These are phyloP conservation scores for Xylaria arbuscula DNA, from an alignment of 2,329 filamentous ascomycete species.

Conservation along the genomic window DNA sequence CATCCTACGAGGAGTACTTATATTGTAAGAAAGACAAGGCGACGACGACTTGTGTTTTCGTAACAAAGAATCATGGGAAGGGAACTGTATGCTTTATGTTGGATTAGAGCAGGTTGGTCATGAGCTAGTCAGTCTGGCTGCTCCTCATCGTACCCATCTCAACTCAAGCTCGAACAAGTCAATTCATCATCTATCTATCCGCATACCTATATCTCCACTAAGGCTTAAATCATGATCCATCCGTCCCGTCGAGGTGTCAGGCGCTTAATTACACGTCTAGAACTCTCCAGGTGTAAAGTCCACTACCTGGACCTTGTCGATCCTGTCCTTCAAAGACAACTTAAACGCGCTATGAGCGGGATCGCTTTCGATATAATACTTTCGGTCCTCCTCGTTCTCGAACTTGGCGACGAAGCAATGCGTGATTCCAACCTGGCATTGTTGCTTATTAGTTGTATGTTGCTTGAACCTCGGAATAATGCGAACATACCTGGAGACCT, in stretches of 20 bases:
- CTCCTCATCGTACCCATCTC: neutral
- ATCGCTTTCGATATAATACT: slow-evolving; percentile 74
- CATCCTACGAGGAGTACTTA: slow-evolving; percentile 3
- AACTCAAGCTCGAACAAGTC: neutral
- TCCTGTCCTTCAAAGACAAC: slow-evolving; percentile 57
- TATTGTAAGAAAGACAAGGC: neutral
- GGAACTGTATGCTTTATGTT: neutral
- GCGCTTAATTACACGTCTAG: slow-evolving; percentile 17
- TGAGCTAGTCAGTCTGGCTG: neutral
- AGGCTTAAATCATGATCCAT: neutral
- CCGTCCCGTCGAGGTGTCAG: neutral
- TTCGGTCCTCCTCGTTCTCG: slow-evolving; percentile 68
- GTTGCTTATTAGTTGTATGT: neutral
- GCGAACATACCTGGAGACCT: slow-evolving; percentile 63
- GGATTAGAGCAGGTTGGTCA: neutral
- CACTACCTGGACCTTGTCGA: slow-evolving; percentile 65
- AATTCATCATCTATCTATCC: slow-evolving; percentile 2
- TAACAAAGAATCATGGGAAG: too few species aligned
- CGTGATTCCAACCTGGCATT: slow-evolving; percentile 66
- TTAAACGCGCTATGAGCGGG: slow-evolving; percentile 70
- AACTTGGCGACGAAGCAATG: slow-evolving; percentile 77
- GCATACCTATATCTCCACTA: neutral
- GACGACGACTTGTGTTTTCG: neutral
- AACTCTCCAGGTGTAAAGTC: slow-evolving; percentile 63
- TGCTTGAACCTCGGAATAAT: neutral